A percentile compares a stretch with the other conserved stretches of the same genome.
Evolutionary conservation across 2,329 filamentous ascomycete species (phyloP).

Genomic region (Alternaria sp.): DNA sequence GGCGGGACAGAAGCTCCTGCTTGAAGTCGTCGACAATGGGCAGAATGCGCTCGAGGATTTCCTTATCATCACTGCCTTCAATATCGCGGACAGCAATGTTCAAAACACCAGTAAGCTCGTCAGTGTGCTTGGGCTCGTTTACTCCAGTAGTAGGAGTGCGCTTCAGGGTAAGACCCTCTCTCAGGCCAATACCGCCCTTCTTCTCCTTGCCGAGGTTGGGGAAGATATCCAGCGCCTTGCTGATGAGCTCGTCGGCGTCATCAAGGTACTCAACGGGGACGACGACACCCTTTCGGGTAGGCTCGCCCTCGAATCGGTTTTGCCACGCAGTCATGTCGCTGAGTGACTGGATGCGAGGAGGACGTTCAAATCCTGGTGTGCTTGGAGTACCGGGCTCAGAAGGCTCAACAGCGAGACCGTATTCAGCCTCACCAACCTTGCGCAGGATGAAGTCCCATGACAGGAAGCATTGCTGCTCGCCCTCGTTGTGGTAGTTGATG

Average conservation of each 20-base stretch:
- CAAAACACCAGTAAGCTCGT: conserved; percentile 88
- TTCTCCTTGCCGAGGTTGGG: conserved; percentile 64
- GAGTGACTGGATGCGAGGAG: conserved; percentile 86
- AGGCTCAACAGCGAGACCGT: conserved; percentile 79
- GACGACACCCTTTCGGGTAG: conserved; percentile 89
- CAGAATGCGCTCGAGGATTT: conserved; percentile 77
- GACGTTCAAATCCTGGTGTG: conserved; percentile 71
- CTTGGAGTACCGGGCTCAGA: conserved; percentile 74
- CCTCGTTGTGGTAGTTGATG: conserved; percentile 83
- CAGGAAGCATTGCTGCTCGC: conserved; percentile 77
- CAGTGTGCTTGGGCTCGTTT: conserved; percentile 60
- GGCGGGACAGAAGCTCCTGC: conserved; percentile 79
- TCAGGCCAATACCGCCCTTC: conserved; percentile 56
- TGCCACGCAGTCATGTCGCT: conserved; percentile 93
- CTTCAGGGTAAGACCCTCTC: conserved; percentile 63
- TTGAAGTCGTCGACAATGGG: conserved; percentile 80
- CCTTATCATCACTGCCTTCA: conserved; percentile 81
- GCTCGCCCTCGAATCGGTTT: conserved; percentile 73
- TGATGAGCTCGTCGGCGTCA: conserved; percentile 86
- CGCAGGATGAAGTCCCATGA: conserved; percentile 96
- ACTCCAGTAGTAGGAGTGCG: conserved; percentile 60
- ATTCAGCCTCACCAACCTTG: conserved; percentile 91
- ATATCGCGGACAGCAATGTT: conserved; percentile 91
- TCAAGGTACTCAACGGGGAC: conserved; percentile 93
- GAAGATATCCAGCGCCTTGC: conserved; percentile 83